phyloP scores from a whole-genome alignment of 305 asterid genomes.

The Ajuga reptans region DNA sequence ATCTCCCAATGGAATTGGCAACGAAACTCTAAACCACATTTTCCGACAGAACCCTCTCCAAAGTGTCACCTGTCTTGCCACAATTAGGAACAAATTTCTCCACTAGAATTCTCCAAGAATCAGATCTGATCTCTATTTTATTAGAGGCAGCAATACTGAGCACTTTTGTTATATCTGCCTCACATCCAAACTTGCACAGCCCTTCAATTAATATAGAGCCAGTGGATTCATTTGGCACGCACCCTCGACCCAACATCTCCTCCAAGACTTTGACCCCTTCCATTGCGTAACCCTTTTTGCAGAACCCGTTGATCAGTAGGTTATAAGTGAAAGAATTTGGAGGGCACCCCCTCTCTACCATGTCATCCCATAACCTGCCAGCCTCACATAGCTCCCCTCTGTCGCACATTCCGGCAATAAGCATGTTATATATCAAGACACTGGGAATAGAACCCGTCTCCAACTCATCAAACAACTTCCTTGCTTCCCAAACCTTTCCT shows the following conservation, averaged over 20 bases:
- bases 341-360: constrained; percentile 63
- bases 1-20: background rate
- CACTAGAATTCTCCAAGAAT: constrained; percentile 37
- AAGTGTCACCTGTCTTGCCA: background rate
- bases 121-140: constrained; percentile 27
- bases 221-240: constrained; percentile 54
- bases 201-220: constrained; percentile 48
- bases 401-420: constrained; percentile 82
- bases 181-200: constrained; percentile 38
- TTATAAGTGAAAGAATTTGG: constrained; percentile 74
- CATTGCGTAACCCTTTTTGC: constrained; percentile 53
- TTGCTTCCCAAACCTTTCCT: constrained; percentile 64
- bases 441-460: constrained; percentile 70
- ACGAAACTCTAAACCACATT: constrained; percentile 10
- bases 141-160: constrained; percentile 38
- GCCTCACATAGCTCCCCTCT: constrained; percentile 73
- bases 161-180: constrained; percentile 34
- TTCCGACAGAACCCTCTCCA: constrained; percentile 26
- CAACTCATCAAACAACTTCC: constrained; percentile 68
- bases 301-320: constrained; percentile 64
- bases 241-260: constrained; percentile 66
- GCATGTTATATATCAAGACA: constrained; percentile 60
- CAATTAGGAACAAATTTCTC: constrained; percentile 26
- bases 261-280: constrained; percentile 59
- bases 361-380: constrained; percentile 85